Evolutionary conservation across 495 filamentous ascomycete genomes (phyloP).

Genomic region (Letharia lupina): DNA sequence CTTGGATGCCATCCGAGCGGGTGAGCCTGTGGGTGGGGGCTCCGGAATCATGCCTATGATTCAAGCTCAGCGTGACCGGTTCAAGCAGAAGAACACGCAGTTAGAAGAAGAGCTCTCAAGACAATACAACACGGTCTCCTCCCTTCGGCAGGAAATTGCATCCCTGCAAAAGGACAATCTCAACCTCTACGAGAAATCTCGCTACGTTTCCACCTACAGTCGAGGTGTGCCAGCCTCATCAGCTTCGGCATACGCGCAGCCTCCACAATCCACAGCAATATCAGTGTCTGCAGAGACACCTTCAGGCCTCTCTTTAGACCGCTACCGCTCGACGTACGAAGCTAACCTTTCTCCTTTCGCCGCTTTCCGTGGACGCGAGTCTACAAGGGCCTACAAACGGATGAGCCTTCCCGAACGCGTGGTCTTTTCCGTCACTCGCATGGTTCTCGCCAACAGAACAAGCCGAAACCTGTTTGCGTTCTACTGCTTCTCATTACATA

Average conservation of each 20-base stretch:
- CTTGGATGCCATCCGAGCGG: constrained; percentile 51
- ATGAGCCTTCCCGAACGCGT: constrained; percentile 87
- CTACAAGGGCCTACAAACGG: constrained; percentile 82
- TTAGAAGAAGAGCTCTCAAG: constrained; percentile 87
- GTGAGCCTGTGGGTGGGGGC: constrained; percentile 70
- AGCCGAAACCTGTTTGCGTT: constrained; percentile 92
- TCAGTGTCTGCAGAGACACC: constrained; percentile 50
- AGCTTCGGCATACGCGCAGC: constrained; percentile 60
- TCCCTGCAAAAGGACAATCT: constrained; percentile 94
- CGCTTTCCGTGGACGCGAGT: constrained; percentile 86
- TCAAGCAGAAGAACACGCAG: constrained; percentile 91
- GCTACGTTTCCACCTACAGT: constrained; percentile 89
- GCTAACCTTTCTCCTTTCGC: constrained; percentile 92
- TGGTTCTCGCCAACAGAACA: constrained; percentile 81
- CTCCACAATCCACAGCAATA: constrained; percentile 67
- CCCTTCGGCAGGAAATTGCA: constrained; percentile 82
- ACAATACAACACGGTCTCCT: constrained; percentile 68
- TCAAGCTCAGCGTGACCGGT: constrained; percentile 92
- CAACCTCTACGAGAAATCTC: constrained; percentile 93
- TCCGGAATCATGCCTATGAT: constrained; percentile 96
- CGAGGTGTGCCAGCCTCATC: constrained; percentile 58
- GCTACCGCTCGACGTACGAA: constrained; percentile 91
- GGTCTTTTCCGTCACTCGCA: constrained; percentile 82
- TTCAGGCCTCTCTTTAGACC: constrained; percentile 63
- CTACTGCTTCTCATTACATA: constrained; percentile 83